phyloP scores from a whole-genome alignment of 768 basidiomycete species.

The Auricularia sp. region DNA sequence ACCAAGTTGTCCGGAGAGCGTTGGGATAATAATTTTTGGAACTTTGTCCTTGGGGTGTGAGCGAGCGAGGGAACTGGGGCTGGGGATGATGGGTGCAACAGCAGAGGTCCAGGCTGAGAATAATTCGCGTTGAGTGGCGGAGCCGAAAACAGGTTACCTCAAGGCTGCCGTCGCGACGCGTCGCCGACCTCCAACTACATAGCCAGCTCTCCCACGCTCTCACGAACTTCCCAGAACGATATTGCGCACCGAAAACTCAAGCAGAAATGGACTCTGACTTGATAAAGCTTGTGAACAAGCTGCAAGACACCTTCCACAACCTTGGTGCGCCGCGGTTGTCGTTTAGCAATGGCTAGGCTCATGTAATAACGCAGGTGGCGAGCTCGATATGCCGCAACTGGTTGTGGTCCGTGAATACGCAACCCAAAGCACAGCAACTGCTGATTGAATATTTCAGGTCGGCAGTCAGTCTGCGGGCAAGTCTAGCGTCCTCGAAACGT shows the following conservation, averaged over 20 bases:
- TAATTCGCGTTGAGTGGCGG: neutral
- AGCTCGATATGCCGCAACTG: conserved; percentile 88
- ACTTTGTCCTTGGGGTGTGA: too few relatives aligned
- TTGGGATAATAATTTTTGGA: too few relatives aligned
- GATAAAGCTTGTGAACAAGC: conserved; percentile 88
- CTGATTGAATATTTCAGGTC: conserved; percentile 42
- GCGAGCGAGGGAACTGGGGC: too few relatives aligned
- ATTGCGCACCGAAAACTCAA: neutral
- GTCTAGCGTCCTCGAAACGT: conserved; percentile 95
- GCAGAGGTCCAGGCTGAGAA: neutral
- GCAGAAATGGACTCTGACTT: conserved; percentile 81
- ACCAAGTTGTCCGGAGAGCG: too few relatives aligned
- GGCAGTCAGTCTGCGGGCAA: conserved; percentile 96
- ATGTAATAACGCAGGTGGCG: conserved; percentile 46
- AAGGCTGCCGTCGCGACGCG: neutral
- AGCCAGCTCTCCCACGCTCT: neutral
- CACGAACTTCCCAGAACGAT: too few relatives aligned
- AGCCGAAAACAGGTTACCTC: neutral
- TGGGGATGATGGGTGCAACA: too few relatives aligned
- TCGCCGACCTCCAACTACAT: neutral
- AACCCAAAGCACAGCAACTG: neutral
- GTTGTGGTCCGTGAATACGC: conserved; percentile 55
- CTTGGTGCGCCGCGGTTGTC: conserved; percentile 45
- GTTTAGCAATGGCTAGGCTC: too few relatives aligned
- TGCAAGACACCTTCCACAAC: conserved; percentile 88